Evolutionary conservation across 768 basidiomycete species (phyloP).

Genomic region (Mrakia frigida): DNA sequence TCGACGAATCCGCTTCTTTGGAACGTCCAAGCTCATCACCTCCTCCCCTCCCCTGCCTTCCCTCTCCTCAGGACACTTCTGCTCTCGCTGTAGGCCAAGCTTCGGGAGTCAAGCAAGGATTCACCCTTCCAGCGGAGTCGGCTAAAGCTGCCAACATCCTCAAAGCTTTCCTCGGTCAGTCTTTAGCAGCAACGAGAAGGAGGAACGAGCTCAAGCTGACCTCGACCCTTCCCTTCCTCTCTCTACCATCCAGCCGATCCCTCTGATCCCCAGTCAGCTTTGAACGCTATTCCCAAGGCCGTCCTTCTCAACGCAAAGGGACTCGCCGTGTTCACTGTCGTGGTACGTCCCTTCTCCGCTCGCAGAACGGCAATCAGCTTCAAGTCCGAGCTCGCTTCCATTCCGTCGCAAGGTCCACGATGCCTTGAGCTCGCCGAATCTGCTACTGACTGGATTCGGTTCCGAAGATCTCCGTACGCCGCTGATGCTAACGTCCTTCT

Average conservation of each 20-base stretch:
- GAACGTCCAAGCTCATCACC: neutral
- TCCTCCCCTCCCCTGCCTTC: neutral
- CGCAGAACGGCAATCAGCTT: neutral
- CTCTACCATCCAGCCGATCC: conserved; percentile 64
- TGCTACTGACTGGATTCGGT: too few relatives aligned
- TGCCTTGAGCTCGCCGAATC: too few relatives aligned
- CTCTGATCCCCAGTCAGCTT: conserved; percentile 74
- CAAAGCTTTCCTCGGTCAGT: conserved; percentile 70
- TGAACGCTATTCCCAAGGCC: conserved; percentile 89
- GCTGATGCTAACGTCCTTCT: neutral
- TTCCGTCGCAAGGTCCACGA: too few relatives aligned
- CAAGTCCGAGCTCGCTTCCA: too few relatives aligned
- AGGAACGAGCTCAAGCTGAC: neutral
- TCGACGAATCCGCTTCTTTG: too few relatives aligned
- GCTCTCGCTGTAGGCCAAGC: conserved; percentile 20
- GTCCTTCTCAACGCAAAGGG: conserved; percentile 86
- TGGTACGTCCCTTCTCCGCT: neutral
- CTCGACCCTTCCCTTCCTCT: conserved; percentile 10
- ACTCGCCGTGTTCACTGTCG: conserved; percentile 39
- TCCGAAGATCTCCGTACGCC: too few relatives aligned
- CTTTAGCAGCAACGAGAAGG: neutral
- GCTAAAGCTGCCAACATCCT: conserved; percentile 91
- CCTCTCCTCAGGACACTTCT: conserved; percentile 34
- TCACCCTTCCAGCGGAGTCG: conserved; percentile 84
- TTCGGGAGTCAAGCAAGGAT: conserved; percentile 73